Evolutionary conservation across 2,329 filamentous ascomycete genomes (phyloP).

Genomic region (Colletotrichum gloeosporioides): DNA sequence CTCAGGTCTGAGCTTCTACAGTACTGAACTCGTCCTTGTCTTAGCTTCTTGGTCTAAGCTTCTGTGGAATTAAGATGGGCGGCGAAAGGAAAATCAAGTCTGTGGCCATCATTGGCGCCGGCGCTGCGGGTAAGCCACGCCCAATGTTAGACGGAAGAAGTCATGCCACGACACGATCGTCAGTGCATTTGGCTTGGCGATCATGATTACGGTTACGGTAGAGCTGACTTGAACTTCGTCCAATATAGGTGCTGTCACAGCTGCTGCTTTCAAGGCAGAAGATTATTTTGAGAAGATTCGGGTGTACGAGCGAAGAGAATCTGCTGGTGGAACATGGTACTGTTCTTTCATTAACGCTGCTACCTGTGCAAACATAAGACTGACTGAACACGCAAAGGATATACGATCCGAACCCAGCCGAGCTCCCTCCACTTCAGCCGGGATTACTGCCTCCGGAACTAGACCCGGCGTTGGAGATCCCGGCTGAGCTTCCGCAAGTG

Average conservation of each 20-base stretch:
- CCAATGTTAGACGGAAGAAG: not conserved
- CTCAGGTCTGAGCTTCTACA: not conserved
- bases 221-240: not conserved
- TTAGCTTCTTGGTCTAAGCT: not conserved
- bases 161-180: too few relatives aligned
- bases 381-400: slow-evolving; percentile 43
- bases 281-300: slow-evolving; percentile 45
- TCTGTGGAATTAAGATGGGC: not conserved
- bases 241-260: slow-evolving; percentile 48
- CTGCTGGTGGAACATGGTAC: slow-evolving; percentile 51
- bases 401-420: slow-evolving; percentile 49
- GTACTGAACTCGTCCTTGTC: not conserved
- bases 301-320: slow-evolving; percentile 48
- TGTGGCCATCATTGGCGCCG: slow-evolving; percentile 48
- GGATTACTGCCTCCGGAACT: slow-evolving; percentile 48
- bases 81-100: slow-evolving; percentile 36
- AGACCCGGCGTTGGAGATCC: slow-evolving; percentile 52
- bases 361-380: too few relatives aligned
- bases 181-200: not conserved
- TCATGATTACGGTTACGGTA: not conserved
- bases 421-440: slow-evolving; percentile 38
- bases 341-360: not conserved
- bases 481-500: slow-evolving; percentile 42
- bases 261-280: slow-evolving; percentile 50
- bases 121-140: slow-evolving; percentile 40